These are phyloP conservation scores for Cucurbita moschata DNA, from an alignment of 306 rosid species.

Conservation along the genomic window DNA sequence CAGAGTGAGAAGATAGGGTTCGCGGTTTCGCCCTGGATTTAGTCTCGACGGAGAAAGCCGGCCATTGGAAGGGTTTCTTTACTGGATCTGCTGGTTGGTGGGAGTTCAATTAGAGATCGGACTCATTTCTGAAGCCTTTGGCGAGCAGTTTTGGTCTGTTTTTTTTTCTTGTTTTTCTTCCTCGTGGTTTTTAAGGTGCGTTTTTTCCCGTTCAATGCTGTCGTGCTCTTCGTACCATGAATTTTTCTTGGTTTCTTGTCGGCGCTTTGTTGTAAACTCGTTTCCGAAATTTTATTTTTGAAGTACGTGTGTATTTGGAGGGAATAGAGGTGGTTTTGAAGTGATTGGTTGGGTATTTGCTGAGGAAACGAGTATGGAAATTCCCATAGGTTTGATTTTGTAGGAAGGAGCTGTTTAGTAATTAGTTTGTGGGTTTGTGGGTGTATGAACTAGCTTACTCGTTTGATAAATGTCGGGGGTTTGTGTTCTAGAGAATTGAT, in stretches of 20 bases:
- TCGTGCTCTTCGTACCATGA: neutral
- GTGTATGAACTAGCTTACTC: neutral
- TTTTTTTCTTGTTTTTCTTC: neutral
- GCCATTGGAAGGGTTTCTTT: slow-evolving; percentile 2
- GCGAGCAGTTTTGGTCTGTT: neutral
- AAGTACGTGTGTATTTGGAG: neutral
- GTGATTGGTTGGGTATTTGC: neutral
- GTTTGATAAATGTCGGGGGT: neutral
- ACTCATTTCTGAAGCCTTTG: slow-evolving; percentile 10
- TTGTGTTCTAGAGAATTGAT: neutral
- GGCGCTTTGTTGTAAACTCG: neutral
- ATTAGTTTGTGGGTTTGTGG: neutral
- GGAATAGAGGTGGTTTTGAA: neutral
- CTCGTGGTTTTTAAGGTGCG: neutral
- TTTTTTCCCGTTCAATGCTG: neutral
- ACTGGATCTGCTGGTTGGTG: slow-evolving; percentile 10
- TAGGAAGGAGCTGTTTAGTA: neutral
- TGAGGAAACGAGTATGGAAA: neutral
- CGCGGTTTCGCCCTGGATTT: neutral
- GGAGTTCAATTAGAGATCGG: slow-evolving; percentile 7
- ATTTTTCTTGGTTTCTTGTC: neutral
- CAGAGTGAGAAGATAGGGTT: slow-evolving; percentile 14
- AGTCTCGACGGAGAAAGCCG: neutral
- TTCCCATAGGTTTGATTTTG: neutral
- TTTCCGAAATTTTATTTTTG: neutral